Base-by-base conservation (phyloP, 1,284 basidiomycete genomes). In the Irpex rosettiformis region DNA sequence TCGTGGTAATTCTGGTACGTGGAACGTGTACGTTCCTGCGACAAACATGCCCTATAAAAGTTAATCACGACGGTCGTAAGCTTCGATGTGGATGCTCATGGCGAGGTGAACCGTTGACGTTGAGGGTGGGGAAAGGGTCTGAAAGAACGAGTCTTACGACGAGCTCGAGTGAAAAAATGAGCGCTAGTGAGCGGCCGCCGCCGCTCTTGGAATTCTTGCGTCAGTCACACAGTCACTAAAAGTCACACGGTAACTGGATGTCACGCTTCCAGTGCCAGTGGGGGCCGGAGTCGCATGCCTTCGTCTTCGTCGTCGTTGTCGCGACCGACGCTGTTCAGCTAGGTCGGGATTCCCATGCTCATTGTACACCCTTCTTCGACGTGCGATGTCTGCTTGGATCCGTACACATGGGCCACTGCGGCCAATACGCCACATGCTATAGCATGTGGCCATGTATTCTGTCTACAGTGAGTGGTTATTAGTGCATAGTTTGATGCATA, bases 391-490 rank as follows among this genome's bases (percentile, higher is more conserved):
- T 89, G 86, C 70, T 75, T 87, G 55, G 84, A 86, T 58, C 73
- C 75, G 25, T 88, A 85, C 67, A 72, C 76, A 47, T 80, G 79
- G 69, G 73, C 77, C 29, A 70, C 70, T 28, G 69, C 75, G 33
- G 70, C 73, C 40, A 76, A 78, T 64, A 72, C 78, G 51, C 86
- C 86, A 21, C 80, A 87, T 68, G 82, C 80, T 18, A 86, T 88
- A 61, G 77, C 82, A 33, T 89, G 86, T 66, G 86, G 86, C 18
- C 86, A 89, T 71, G 78, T 86, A 40, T 89, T 89, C 73, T 89
- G 86, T 67, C 73, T 75, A 66, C 72, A 74, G 85, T 88, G 68
- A 63, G 84, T 76, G 16, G 51, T 48, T 28, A 24, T 21, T n/a
- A 27, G 29, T n/a, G 40, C 6, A 42, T 18, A 42, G 47, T 43